These are phyloP conservation scores for Themeda triandra DNA, from an alignment of 176 grass and related monocot genomes.

Conservation along the genomic window DNA sequence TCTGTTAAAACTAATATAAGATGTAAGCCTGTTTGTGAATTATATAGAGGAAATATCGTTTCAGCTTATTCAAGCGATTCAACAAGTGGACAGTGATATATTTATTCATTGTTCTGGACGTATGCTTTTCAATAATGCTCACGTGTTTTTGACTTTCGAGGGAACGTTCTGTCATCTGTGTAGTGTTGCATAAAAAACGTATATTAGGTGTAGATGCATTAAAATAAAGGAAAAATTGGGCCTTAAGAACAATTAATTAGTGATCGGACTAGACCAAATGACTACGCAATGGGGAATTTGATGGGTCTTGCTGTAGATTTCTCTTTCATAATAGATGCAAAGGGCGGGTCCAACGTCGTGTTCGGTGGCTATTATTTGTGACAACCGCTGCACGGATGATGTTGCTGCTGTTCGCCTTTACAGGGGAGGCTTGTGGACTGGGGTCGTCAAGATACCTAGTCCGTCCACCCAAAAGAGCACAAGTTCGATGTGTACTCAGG, in stretches of 20 bases:
- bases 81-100: not conserved
- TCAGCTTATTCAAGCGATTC: not conserved
- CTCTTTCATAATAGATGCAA: not conserved
- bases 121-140: conserved; percentile 7
- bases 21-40: conserved; percentile 18
- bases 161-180: not conserved
- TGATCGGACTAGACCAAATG: not conserved
- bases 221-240: not conserved
- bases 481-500: not conserved
- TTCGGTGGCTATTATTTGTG: not conserved
- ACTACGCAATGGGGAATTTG: not conserved
- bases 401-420: not conserved
- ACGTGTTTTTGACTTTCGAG: not conserved
- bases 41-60: not conserved
- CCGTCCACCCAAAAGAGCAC: conserved; percentile 9
- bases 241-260: not conserved
- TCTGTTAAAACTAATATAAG: not conserved
- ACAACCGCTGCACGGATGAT: not conserved
- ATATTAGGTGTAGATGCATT: not conserved
- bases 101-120: not conserved
- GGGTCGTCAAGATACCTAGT: conserved; percentile 1
- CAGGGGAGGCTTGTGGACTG: conserved; percentile 24
- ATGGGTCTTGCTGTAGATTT: not conserved
- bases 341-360: conserved; percentile 14
- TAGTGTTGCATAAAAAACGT: not conserved